Percentiles rank a stretch among this genome's conserved stretches.
phyloP scores from a whole-genome alignment of 352 stramenopile species.

The Pythium scleroteichum region DNA sequence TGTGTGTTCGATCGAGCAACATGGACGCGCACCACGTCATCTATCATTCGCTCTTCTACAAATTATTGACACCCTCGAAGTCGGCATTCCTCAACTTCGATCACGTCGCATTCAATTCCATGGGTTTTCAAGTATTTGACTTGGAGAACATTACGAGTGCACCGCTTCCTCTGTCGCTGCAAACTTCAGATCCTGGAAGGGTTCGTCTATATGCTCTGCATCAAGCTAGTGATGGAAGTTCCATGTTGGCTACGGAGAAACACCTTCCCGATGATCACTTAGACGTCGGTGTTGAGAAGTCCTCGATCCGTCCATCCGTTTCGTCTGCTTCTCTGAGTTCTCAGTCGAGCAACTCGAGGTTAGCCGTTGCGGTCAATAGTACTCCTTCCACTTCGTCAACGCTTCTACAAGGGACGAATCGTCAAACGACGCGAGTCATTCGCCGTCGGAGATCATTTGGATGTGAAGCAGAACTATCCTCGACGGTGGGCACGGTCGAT shows the following conservation, averaged over 20 bases:
- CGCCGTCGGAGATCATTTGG: conserved; percentile 71
- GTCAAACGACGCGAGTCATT: conserved; percentile 35
- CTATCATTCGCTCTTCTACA: conserved; percentile 91
- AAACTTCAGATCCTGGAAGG: conserved; percentile 71
- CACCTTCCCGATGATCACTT: conserved; percentile 2
- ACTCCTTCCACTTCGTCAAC: conserved; percentile 7
- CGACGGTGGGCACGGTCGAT: conserved; percentile 10
- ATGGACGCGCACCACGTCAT: conserved; percentile 92
- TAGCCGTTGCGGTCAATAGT: conserved; percentile 1
- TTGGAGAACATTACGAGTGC: conserved; percentile 89
- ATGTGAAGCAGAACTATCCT: conserved; percentile 59
- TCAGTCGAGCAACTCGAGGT: conserved; percentile 20
- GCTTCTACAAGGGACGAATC: neutral
- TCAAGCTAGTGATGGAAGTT: conserved; percentile 16
- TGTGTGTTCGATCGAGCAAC: conserved; percentile 89
- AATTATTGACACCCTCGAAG: conserved; percentile 79
- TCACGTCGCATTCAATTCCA: conserved; percentile 80
- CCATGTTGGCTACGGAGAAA: conserved; percentile 6
- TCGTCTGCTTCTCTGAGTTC: conserved; percentile 29
- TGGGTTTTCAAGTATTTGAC: conserved; percentile 87
- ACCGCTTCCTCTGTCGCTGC: conserved; percentile 72
- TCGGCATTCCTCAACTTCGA: conserved; percentile 90
- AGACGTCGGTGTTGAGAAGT: conserved; percentile 4
- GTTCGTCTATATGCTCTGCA: conserved; percentile 77
- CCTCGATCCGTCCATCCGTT: conserved; percentile 15